A percentile compares a stretch with the other conserved stretches of the same genome.
Conservation (phyloP, 2,329 filamentous ascomycete genomes). For the Claviceps pusilla region DNA sequence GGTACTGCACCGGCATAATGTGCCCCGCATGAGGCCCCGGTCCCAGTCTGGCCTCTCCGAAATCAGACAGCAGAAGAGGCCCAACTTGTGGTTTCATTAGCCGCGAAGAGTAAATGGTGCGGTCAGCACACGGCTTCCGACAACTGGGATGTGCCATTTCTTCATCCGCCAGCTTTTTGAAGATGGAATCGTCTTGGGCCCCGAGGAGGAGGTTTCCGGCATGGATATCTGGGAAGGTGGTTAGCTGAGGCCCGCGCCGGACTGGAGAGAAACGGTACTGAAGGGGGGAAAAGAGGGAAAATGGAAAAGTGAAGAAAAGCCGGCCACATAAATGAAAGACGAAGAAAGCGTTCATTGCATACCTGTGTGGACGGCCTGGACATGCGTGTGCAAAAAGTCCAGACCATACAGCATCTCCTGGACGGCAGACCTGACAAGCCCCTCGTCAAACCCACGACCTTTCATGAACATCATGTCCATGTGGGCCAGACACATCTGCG, state of each 20-base stretch:
- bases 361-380: background rate
- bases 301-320: background rate
- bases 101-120: background rate
- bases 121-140: background rate
- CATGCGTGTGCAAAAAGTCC: background rate
- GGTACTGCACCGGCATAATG: slow-evolving; percentile 12
- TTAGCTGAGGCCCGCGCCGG: background rate
- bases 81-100: slow-evolving; percentile 1
- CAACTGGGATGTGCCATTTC: background rate
- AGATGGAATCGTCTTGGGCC: background rate
- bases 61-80: background rate
- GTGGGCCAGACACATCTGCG: background rate
- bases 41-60: background rate
- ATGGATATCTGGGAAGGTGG: background rate
- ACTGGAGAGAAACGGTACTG: background rate
- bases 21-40: slow-evolving; percentile 12
- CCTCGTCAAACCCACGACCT: background rate
- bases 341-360: background rate
- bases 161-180: background rate
- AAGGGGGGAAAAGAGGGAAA: background rate
- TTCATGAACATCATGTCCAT: background rate
- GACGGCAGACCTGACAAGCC: background rate
- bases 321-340: too few species aligned
- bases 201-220: background rate
- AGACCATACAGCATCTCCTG: background rate